Percentiles rank a stretch among this genome's conserved stretches.
These are phyloP conservation scores for Tolypocladium tropicale DNA, from an alignment of 2,329 filamentous ascomycete genomes.

Conservation along the genomic window DNA sequence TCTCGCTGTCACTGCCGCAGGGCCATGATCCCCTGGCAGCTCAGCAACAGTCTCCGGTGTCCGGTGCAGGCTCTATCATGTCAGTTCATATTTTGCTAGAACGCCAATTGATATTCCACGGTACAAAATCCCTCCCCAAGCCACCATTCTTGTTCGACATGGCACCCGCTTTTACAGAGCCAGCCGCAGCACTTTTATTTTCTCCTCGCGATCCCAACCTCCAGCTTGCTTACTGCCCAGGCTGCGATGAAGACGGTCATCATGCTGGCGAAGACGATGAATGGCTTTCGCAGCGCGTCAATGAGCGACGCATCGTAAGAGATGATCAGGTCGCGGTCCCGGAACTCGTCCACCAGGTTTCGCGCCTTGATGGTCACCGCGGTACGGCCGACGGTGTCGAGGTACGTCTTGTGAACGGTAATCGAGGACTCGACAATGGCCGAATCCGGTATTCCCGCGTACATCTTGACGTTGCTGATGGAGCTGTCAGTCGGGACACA, in stretches of 20 bases:
- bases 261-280: conserved; percentile 67
- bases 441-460: conserved; percentile 58
- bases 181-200: conserved; percentile 8
- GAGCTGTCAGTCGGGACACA: conserved; percentile 19
- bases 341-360: conserved; percentile 84
- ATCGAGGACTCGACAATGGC: conserved; percentile 48
- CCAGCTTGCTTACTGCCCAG: conserved; percentile 68
- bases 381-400: conserved; percentile 87
- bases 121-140: conserved; percentile 2
- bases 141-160: background rate
- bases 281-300: conserved; percentile 73
- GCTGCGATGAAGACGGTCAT: conserved; percentile 63
- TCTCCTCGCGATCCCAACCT: conserved; percentile 62
- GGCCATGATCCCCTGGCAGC: background rate
- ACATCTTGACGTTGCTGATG: conserved; percentile 67
- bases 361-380: conserved; percentile 67
- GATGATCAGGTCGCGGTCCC: conserved; percentile 74
- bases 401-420: conserved; percentile 73
- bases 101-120: conserved; percentile 9
- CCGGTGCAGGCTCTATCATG: conserved; percentile 4
- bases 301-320: conserved; percentile 75
- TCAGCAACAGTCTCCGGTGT: background rate
- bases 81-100: conserved; percentile 5
- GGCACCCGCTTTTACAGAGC: background rate
- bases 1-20: background rate